These are phyloP conservation scores for Daucus carota DNA, from an alignment of 129 eudicot genomes.

Conservation along the genomic window DH1_v3.0 NC_030382.2:11521501-11522000, in stretches of 20 bases:
- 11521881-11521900: constrained; percentile 34
- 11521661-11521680: neutral
- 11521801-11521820: constrained; percentile 75
- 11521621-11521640: neutral
- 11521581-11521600: no score
- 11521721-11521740: no score
- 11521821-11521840: constrained; percentile 74
- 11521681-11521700: neutral
- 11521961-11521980: neutral
- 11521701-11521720: no score
- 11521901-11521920: constrained; percentile 72
- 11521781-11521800: constrained; percentile 31
- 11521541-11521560: neutral
- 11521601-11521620: no score
- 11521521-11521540: constrained; percentile 50
- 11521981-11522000: constrained; percentile 9
- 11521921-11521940: constrained; percentile 67
- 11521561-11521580: neutral
- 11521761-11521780: neutral
- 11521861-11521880: constrained; percentile 64
- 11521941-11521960: constrained; percentile 12
- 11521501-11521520: constrained; percentile 17
- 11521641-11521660: neutral
- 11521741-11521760: no score
- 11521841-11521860: constrained; percentile 67